Evolutionary conservation across 2,329 filamentous ascomycete genomes (phyloP), one percentile per base, ranked within the genome.

Genomic region (Talaromyces sp.): DNA sequence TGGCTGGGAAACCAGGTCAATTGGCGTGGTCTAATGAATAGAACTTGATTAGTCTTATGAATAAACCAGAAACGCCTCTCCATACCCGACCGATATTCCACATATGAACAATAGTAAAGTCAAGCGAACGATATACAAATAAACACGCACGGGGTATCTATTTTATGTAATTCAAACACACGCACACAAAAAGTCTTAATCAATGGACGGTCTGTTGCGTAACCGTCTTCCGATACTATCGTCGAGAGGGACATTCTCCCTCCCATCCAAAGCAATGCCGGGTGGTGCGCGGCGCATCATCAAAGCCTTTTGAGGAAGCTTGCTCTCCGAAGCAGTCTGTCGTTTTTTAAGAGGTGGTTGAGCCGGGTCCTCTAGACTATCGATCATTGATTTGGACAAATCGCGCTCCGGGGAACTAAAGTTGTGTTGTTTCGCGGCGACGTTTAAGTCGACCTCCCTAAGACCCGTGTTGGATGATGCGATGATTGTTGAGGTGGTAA

Each of bases 401-500:
- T 42, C 54, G 21, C 35, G 40, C 25, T 63, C 62, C 14, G 57
- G 62, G 1, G 50, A 63, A 33, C 33, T 56, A 63, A 23, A 63
- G 33, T 40, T 60, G 57, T 46, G 58, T 63, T 59, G 62, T 63
- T 69, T 76, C 66, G 69, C 71, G 66, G 72, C 74, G 69, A 80
- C 75, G 71, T 81, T 81, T 69, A 80, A 68, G 73, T 84, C 79
- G 77, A 82, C 75, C 77, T 84, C 80, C 75, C 80, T 80, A 72
- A 83, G 75, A 66, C 79, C 75, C 67, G 69, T 70, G 69, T 75
- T 78, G 71, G 75, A 75, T 65, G 72, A 71, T 63, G 62, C 55
- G 58, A 68, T 70, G 62, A 67, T 64, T 64, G 66, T 65, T 63
- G 68, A 67, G 58, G 72, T 67, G 48, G 71, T 64, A 69, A 67